Conservation (phyloP, 371 early-diverging fungal species). For the Mucor indicus region DNA sequence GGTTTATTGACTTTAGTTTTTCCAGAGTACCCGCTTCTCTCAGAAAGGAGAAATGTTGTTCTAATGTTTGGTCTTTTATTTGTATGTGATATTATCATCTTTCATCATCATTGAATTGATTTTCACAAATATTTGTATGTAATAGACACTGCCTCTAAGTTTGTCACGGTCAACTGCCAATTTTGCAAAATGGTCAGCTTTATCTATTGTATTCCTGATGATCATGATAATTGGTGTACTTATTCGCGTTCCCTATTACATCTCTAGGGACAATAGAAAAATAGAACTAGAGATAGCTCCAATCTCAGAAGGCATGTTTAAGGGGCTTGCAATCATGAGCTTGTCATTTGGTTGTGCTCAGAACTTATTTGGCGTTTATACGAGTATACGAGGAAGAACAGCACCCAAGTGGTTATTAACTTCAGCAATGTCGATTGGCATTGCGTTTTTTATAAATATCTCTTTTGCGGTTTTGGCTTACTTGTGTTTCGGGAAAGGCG, state of each 20-base stretch:
- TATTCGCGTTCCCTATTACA: slow-evolving; percentile 41
- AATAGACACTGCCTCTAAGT: slow-evolving; percentile 44
- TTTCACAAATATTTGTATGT: background rate
- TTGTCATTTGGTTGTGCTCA: slow-evolving; percentile 54
- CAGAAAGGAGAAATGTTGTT: slow-evolving; percentile 30
- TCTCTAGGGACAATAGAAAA: background rate
- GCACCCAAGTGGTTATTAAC: slow-evolving; percentile 38
- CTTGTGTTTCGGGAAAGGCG: slow-evolving; percentile 49
- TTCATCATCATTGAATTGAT: background rate
- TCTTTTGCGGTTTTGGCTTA: slow-evolving; percentile 52
- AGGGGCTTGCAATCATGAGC: slow-evolving; percentile 49
- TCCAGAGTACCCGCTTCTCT: slow-evolving; percentile 10
- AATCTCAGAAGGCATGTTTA: slow-evolving; percentile 21
- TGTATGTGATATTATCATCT: background rate
- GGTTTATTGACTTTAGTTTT: slow-evolving; percentile 28
- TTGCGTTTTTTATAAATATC: slow-evolving; percentile 46
- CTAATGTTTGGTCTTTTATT: slow-evolving; percentile 19
- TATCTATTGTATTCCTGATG: slow-evolving; percentile 43
- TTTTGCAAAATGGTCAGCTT: slow-evolving; percentile 44
- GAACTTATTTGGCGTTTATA: slow-evolving; percentile 48
- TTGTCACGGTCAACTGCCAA: slow-evolving; percentile 50
- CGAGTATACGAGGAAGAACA: slow-evolving; percentile 32
- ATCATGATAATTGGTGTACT: slow-evolving; percentile 41
- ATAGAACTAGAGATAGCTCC: background rate
- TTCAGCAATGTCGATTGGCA: slow-evolving; percentile 30